phyloP scores from a whole-genome alignment of 306 rosid species.

The Sesbania bispinosa region DNA sequence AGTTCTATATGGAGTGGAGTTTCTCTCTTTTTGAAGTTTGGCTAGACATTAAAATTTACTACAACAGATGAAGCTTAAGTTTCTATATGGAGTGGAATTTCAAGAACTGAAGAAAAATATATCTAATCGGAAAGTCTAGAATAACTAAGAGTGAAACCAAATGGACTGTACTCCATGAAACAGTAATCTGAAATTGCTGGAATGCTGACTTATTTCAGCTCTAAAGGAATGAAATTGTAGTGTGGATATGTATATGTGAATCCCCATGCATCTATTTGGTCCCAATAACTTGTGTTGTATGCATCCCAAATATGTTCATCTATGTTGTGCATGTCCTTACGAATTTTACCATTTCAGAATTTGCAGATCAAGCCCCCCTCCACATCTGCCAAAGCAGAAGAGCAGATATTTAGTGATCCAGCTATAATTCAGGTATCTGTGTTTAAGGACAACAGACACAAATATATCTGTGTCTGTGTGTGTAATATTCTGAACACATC shows the following conservation, averaged over 20 bases:
- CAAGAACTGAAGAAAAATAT: background rate
- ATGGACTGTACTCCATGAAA: background rate
- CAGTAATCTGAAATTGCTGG: background rate
- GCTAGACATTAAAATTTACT: background rate
- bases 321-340: conserved; percentile 16
- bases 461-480: too few relatives aligned
- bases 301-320: conserved; percentile 3
- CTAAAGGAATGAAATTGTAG: background rate
- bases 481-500: background rate
- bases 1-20: background rate
- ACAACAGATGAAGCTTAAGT: background rate
- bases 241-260: conserved; percentile 12
- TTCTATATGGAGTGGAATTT: background rate
- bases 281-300: background rate
- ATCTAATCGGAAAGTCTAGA: conserved; percentile 7
- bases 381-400: conserved; percentile 36
- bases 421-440: conserved; percentile 67
- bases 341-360: conserved; percentile 45
- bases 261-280: background rate
- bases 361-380: conserved; percentile 64
- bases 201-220: background rate
- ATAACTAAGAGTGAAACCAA: background rate
- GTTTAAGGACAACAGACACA: background rate
- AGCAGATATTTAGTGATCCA: conserved; percentile 46
- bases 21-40: background rate